Evolutionary conservation across 805 yeast species (phyloP), one percentile per base, ranked within the genome.

Genomic region (Cyberlindnera maritima): DNA sequence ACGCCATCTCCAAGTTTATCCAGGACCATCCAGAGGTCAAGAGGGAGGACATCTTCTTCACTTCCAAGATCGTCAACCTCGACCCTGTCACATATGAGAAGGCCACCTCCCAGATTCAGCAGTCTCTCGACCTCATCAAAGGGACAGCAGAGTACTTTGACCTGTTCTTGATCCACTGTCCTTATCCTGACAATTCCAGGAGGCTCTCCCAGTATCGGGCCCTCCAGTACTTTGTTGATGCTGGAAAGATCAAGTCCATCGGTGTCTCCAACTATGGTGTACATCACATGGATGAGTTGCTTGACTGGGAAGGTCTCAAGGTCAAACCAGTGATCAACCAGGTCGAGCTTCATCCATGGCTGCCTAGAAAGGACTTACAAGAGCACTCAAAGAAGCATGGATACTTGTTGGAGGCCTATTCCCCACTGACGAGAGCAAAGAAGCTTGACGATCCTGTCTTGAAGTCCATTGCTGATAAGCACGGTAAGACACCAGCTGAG

Each of bases 181-280:
- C 94, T 18, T 56, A 69, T 41, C 74, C 74, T 41, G 80, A 80
- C 12, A 64, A 68, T 23, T 57, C 49, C 35, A 49, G 43, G n/a
- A 72, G 94, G 59, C 56, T 82, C 36, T 87, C 76, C 38, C 76
- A 89, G 3, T 86, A 83, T 78, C 71, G 68, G 57, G 91, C 90
- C 1, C 74, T 87, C 74, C 90, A 86, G 64, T 92, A 86, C 56
- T 81, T 80, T 23, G 82, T 80, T 26, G 79, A 73, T 21, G 68
- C 68, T 8, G 85, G 88, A 7, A 63, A 71, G 41, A 80, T 84
- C 47, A 76, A 72, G 57, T 75, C 87, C 17, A 79, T 88, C 49
- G 96, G 95, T 38, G 90, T 87, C 17, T 86, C 94, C 18, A 85
- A 86, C 67, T 87, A 74, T 57, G 88, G 89, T 44, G 61, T 65